phyloP scores from a whole-genome alignment of 768 basidiomycete genomes.

The Boletus fagicola region DNA sequence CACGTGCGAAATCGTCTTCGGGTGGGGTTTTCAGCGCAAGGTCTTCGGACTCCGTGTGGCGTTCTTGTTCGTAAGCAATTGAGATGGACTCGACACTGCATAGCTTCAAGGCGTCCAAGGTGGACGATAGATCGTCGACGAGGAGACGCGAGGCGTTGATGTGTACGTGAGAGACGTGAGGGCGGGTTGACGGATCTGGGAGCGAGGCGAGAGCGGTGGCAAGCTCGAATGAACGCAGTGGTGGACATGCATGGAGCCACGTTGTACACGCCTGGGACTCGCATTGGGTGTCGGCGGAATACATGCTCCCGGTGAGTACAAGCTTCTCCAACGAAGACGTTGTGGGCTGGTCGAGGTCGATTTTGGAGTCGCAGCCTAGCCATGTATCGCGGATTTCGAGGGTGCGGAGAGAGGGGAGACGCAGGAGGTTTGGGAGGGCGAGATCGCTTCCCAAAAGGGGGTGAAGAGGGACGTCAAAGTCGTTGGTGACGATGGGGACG shows the following conservation, averaged over 20 bases:
- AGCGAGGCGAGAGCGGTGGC: constrained; percentile 25
- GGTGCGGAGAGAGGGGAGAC: constrained; percentile 56
- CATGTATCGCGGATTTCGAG: constrained; percentile 71
- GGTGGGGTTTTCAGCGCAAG: neutral
- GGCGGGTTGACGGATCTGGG: neutral
- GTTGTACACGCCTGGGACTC: constrained; percentile 26
- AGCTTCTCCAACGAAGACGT: constrained; percentile 18
- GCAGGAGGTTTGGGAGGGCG: constrained; percentile 62
- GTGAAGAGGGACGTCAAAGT: constrained; percentile 58
- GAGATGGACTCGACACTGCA: constrained; percentile 24
- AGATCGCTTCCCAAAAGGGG: constrained; percentile 54
- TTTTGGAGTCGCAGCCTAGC: constrained; percentile 44
- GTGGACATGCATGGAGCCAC: constrained; percentile 28
- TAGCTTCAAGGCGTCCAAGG: constrained; percentile 16
- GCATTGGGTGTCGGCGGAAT: constrained; percentile 11
- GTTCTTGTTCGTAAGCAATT: constrained; percentile 20
- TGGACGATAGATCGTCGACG: constrained; percentile 22
- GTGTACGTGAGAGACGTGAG: constrained; percentile 22
- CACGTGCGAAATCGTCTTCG: constrained; percentile 26
- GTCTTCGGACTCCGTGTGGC: neutral
- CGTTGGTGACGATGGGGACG: constrained; percentile 60
- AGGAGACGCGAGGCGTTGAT: constrained; percentile 29
- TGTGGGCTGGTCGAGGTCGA: constrained; percentile 8
- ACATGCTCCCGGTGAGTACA: constrained; percentile 34
- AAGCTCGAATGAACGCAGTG: constrained; percentile 19